phyloP scores from a whole-genome alignment of 2,329 filamentous ascomycete species.

The Pseudogymnoascus sp. region DNA sequence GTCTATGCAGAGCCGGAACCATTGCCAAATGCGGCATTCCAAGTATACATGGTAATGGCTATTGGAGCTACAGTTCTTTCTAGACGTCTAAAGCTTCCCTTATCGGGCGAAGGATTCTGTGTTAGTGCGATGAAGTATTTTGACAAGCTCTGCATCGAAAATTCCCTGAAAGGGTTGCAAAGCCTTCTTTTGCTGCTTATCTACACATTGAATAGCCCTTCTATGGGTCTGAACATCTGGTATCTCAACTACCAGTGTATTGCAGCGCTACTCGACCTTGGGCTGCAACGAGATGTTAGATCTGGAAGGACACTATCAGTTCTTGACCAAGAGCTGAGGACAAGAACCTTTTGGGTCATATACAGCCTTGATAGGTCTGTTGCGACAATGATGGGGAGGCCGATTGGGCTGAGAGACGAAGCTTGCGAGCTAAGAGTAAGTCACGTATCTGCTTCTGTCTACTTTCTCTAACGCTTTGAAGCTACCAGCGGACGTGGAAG shows the following conservation, averaged over 20 bases:
- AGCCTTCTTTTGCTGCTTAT: conserved; percentile 38
- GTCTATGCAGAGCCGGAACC: conserved; percentile 27
- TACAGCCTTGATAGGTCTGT: conserved; percentile 43
- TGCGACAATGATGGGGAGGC: conserved; percentile 47
- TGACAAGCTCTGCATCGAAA: conserved; percentile 38
- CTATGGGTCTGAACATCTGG: conserved; percentile 42
- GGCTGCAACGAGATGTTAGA: conserved; percentile 41
- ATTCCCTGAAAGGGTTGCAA: conserved; percentile 40
- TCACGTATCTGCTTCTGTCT: background rate
- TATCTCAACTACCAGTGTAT: conserved; percentile 47
- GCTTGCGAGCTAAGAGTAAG: conserved; percentile 42
- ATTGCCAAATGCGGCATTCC: conserved; percentile 33
- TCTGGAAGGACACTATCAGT: conserved; percentile 35
- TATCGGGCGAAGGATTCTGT: conserved; percentile 42
- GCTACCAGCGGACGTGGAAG: conserved; percentile 19
- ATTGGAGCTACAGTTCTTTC: conserved; percentile 39
- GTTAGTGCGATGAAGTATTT: conserved; percentile 39
- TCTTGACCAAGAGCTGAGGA: conserved; percentile 45
- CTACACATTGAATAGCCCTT: conserved; percentile 42
- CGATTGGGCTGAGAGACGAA: conserved; percentile 46
- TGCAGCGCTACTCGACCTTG: conserved; percentile 41
- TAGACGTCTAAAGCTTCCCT: conserved; percentile 33
- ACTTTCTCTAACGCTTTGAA: conserved; percentile 8
- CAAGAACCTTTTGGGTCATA: conserved; percentile 46
- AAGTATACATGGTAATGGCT: conserved; percentile 45